Conservation (phyloP, 352 stramenopile species). For the Phytophthora podocarpi region DNA sequence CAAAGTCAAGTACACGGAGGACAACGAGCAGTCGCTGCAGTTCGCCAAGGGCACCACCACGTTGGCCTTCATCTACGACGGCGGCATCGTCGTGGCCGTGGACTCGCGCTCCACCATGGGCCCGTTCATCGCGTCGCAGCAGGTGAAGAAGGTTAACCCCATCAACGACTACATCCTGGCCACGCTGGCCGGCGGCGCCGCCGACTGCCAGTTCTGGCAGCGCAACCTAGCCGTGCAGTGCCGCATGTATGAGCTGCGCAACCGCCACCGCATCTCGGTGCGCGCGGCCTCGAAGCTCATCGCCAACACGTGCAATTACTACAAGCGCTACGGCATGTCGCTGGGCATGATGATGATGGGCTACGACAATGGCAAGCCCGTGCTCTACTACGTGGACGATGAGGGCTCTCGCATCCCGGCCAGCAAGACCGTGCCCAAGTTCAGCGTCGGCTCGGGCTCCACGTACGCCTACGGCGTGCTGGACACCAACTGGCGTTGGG, state of each 20-base stretch:
- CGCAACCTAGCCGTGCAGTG: slow-evolving; percentile 97
- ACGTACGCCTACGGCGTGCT: slow-evolving; percentile 99
- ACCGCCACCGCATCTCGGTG: slow-evolving; percentile 99
- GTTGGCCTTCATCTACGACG: slow-evolving; percentile 99
- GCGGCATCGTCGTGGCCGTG: slow-evolving; percentile 98
- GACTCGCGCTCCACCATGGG: slow-evolving; percentile 99
- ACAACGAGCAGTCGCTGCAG: slow-evolving; percentile 95
- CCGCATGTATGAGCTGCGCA: slow-evolving; percentile 98
- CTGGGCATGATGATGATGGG: slow-evolving; percentile 99
- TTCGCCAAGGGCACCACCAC: slow-evolving; percentile 99
- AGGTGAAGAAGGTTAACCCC: slow-evolving; percentile 99
- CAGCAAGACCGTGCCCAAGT: slow-evolving; percentile 94
- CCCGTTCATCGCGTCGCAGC: slow-evolving; percentile 98
- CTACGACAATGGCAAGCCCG: slow-evolving; percentile 97
- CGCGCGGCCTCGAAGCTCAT: slow-evolving; percentile 98
- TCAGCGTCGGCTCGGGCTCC: slow-evolving; percentile 98
- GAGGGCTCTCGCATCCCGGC: slow-evolving; percentile 98
- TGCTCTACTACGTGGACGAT: slow-evolving; percentile 99
- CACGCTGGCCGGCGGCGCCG: slow-evolving; percentile 98
- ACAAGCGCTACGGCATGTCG: slow-evolving; percentile 93
- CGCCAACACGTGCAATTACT: slow-evolving; percentile 98
- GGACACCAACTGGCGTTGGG: slow-evolving; percentile 96
- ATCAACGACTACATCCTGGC: slow-evolving; percentile 99
- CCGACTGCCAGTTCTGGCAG: slow-evolving; percentile 99
- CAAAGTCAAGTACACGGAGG: slow-evolving; percentile 96